Evolutionary conservation across 225 moss, liverwort and hornwort genomes (phyloP), one percentile per base, ranked within the genome.

Genomic region (Sphagnum tenellum): DNA sequence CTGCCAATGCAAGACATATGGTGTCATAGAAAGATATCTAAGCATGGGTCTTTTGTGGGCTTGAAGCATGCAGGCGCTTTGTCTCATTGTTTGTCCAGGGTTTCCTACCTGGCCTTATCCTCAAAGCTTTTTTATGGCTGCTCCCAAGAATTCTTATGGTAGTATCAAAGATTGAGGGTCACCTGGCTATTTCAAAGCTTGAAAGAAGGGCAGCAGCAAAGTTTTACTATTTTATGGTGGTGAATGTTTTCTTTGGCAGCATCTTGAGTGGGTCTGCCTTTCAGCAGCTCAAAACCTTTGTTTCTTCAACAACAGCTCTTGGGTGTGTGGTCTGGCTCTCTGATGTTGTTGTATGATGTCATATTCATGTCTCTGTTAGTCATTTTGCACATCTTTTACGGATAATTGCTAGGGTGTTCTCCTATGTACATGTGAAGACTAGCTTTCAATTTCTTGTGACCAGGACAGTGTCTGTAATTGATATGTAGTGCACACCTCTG

Each of bases 231-330:
- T 92, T 96, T 58, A 81, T 96, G 78, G 86, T 96, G 48, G 85
- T 96, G 61, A 96, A 96, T 47, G 79, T 92, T 50, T 96, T 96
- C 68, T 72, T 96, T 60, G 92, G 95, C 49, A 96, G 91, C 73
- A 84, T 96, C 49, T 44, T 92, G 7, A 67, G 84, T 50, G 89
- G 95, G 59, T 72, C 92, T 49, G 88, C 82, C 48, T 85, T 92
- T 64, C 89, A 92, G 73, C 92, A 96, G 75, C 66, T 92, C 61
- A 92, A 83, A 67, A 73, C 78, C 45, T 96, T 92, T 64, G 75
- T 88, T 70, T 88, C 86, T 75, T 73, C 72, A 3, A 74, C 80
- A 45, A 75, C 80, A 3, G 64, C 81, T 57, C 50, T 76, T 52
- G 82, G 79, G 82, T 77, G 29, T 47, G 70, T 78, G 5, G 29